These are phyloP conservation scores for Rutstroemia sp. DNA, from an alignment of 2,329 filamentous ascomycete genomes.

Conservation along the genomic window DNA sequence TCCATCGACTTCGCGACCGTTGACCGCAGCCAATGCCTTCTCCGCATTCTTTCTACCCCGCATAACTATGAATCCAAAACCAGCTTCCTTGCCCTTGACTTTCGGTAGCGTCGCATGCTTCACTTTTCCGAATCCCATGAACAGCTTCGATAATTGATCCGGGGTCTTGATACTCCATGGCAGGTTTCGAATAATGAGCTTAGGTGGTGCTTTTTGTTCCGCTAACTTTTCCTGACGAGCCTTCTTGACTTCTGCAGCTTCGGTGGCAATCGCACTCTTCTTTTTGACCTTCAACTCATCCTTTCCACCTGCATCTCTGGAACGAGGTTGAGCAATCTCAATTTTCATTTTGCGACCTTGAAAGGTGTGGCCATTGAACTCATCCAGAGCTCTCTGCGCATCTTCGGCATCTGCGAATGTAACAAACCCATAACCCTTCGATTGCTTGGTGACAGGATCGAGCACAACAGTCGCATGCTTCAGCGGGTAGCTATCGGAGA, in stretches of 20 bases:
- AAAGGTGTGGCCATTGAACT: conserved; percentile 71
- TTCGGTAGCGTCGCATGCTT: conserved; percentile 82
- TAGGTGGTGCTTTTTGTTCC: conserved; percentile 55
- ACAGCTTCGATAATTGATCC: conserved; percentile 71
- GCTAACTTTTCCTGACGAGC: conserved; percentile 54
- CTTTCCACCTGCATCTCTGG: conserved; percentile 51
- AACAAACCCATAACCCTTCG: conserved; percentile 91
- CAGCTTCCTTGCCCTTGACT: conserved; percentile 60
- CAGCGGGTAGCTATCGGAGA: conserved; percentile 89
- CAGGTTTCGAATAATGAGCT: conserved; percentile 84
- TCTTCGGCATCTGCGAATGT: conserved; percentile 94
- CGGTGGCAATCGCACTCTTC: conserved; percentile 29
- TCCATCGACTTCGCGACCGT: conserved; percentile 85
- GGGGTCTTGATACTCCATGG: conserved; percentile 91
- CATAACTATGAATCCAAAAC: conserved; percentile 90
- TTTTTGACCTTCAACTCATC: conserved; percentile 25
- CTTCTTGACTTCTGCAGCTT: conserved; percentile 38
- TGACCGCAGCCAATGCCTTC: conserved; percentile 74
- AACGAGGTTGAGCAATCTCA: conserved; percentile 80
- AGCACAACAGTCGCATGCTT: conserved; percentile 93
- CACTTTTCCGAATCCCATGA: conserved; percentile 84
- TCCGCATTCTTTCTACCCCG: conserved; percentile 86
- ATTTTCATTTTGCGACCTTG: conserved; percentile 77
- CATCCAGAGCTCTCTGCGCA: conserved; percentile 69
- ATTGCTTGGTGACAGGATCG: conserved; percentile 78